Evolutionary conservation across 495 filamentous ascomycete genomes (phyloP).

Genomic region (Cercophora scortea): DNA sequence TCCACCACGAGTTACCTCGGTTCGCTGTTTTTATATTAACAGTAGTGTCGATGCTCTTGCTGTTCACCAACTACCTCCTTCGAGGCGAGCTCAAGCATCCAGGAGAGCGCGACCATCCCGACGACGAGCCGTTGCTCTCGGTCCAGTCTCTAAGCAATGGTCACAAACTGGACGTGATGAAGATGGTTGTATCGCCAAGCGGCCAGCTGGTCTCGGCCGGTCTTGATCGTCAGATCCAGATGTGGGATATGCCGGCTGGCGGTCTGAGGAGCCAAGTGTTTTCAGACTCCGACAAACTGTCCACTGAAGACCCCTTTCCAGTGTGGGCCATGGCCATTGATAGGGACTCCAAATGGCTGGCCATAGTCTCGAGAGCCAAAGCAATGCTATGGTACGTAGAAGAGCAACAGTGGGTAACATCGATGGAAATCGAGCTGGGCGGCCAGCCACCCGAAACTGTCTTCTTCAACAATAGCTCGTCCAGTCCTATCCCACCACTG

Average conservation of each 20-base stretch:
- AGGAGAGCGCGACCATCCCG: conserved; percentile 22
- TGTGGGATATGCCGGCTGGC: conserved; percentile 47
- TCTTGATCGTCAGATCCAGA: conserved; percentile 52
- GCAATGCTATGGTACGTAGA: conserved; percentile 53
- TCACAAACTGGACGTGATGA: conserved; percentile 56
- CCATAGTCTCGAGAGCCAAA: conserved; percentile 47
- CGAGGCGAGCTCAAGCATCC: conserved; percentile 40
- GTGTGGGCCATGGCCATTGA: conserved; percentile 53
- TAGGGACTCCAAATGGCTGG: conserved; percentile 51
- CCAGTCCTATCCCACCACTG: conserved; percentile 30
- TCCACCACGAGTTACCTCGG: conserved; percentile 46
- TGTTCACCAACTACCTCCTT: conserved; percentile 61
- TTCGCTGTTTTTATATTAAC: conserved; percentile 49
- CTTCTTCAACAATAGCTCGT: conserved; percentile 40
- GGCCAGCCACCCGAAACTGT: conserved; percentile 49
- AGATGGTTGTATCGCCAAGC: conserved; percentile 46
- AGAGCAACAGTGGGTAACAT: conserved; percentile 40
- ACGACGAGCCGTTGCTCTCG: conserved; percentile 45
- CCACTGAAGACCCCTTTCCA: conserved; percentile 39
- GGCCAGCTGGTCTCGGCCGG: conserved; percentile 59
- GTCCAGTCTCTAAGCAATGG: conserved; percentile 49
- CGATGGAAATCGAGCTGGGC: conserved; percentile 38
- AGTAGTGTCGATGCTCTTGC: conserved; percentile 45
- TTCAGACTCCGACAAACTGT: conserved; percentile 24
- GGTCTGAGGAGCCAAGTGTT: conserved; percentile 28